Percentiles rank a stretch among this genome's conserved stretches.
Conservation (phyloP, 352 stramenopile genomes). For the Bremia lactucae region DNA sequence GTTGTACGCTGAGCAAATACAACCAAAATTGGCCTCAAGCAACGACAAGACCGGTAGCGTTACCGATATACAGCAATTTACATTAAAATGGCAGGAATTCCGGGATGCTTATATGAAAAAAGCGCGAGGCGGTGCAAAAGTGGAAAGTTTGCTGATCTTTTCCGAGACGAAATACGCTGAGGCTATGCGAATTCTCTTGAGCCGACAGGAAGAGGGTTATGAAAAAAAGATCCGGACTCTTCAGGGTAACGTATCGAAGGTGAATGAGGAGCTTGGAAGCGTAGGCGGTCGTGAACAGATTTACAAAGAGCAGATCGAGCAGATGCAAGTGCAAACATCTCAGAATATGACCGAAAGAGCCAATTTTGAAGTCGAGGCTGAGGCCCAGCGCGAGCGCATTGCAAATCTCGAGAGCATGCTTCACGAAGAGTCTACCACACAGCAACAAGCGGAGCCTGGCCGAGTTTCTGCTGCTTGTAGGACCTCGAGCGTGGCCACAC, state of each 20-base stretch:
- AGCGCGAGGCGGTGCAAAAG: constrained; percentile 57
- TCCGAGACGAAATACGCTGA: constrained; percentile 74
- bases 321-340: constrained; percentile 68
- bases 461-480: constrained; percentile 63
- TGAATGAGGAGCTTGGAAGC: constrained; percentile 76
- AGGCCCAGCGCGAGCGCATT: constrained; percentile 63
- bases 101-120: constrained; percentile 64
- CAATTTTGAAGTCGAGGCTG: constrained; percentile 46
- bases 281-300: constrained; percentile 72
- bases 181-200: constrained; percentile 73
- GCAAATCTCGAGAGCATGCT: constrained; percentile 54
- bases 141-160: constrained; percentile 65
- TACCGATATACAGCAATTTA: constrained; percentile 73
- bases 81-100: constrained; percentile 57
- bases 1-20: constrained; percentile 72
- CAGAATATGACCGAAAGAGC: constrained; percentile 70
- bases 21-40: constrained; percentile 53
- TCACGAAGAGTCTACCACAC: constrained; percentile 42
- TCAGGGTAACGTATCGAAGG: constrained; percentile 58
- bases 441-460: constrained; percentile 70
- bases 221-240: constrained; percentile 77
- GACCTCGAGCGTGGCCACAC: constrained; percentile 42
- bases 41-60: constrained; percentile 37
- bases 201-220: constrained; percentile 73
- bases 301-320: constrained; percentile 81